Percentiles rank a stretch among this genome's conserved stretches.
These are phyloP conservation scores for Fusarium burgessii DNA, from an alignment of 2,329 filamentous ascomycete genomes.

Conservation along the genomic window DNA sequence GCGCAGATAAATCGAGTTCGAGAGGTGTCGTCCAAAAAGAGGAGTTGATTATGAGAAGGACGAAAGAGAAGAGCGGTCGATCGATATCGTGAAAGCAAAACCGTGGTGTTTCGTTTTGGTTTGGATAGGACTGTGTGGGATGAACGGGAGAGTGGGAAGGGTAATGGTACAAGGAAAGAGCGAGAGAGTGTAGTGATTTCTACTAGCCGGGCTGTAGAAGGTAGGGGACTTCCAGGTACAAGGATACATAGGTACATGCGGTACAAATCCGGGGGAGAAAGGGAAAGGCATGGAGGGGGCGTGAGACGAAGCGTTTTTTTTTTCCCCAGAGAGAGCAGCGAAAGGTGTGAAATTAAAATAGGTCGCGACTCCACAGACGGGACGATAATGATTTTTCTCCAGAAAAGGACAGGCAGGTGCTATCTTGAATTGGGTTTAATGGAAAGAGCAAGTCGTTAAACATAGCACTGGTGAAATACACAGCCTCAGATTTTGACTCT, in stretches of 20 bases:
- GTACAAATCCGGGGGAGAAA: slow-evolving; percentile 43
- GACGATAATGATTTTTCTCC: slow-evolving; percentile 35
- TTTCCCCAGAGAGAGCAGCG: neutral
- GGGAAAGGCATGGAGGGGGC: slow-evolving; percentile 36
- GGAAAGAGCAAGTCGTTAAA: neutral
- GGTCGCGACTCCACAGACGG: slow-evolving; percentile 25
- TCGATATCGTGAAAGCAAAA: slow-evolving; percentile 41
- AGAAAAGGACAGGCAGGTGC: slow-evolving; percentile 11
- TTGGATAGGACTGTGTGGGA: slow-evolving; percentile 36
- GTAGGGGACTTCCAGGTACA: slow-evolving; percentile 40
- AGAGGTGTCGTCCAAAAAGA: neutral
- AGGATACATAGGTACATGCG: slow-evolving; percentile 37
- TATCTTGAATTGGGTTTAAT: neutral
- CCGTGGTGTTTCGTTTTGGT: slow-evolving; percentile 45
- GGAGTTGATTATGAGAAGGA: neutral
- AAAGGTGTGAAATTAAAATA: slow-evolving; percentile 11
- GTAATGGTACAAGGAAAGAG: slow-evolving; percentile 42
- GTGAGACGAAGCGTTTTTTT: slow-evolving; percentile 22
- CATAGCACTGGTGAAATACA: neutral
- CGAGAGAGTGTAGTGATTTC: slow-evolving; percentile 40
- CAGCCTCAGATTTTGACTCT: neutral
- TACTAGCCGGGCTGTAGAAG: slow-evolving; percentile 31
- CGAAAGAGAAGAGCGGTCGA: slow-evolving; percentile 12
- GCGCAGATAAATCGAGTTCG: slow-evolving; percentile 12
- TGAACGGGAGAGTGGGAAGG: slow-evolving; percentile 44